phyloP scores from a whole-genome alignment of 805 yeast genomes.

The Hanseniaspora lindneri region DNA sequence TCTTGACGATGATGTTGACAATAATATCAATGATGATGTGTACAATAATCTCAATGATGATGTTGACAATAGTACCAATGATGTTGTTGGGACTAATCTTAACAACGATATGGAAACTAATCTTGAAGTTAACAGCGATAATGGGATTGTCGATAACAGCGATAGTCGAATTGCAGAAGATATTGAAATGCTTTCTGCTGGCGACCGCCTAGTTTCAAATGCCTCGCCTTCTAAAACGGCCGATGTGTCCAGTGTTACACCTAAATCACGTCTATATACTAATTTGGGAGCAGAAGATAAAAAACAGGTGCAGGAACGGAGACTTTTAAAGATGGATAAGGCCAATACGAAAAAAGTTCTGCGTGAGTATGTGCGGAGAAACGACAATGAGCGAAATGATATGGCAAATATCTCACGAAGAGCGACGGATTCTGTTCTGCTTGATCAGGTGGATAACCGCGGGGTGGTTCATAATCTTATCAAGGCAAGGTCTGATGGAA shows the following conservation, averaged over 20 bases:
- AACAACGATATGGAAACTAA: too few relatives aligned
- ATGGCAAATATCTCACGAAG: conserved; percentile 8
- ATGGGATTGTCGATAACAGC: too few relatives aligned
- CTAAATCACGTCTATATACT: background rate
- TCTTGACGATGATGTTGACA: too few relatives aligned
- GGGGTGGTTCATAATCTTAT: background rate
- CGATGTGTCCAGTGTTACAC: background rate
- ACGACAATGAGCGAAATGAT: background rate
- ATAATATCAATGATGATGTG: too few relatives aligned
- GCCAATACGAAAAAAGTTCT: background rate
- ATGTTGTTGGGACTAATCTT: too few relatives aligned
- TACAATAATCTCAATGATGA: too few relatives aligned
- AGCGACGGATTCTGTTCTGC: conserved; percentile 13
- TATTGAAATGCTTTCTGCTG: too few relatives aligned
- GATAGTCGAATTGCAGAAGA: too few relatives aligned
- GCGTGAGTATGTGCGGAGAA: background rate
- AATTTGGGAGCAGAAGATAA: background rate
- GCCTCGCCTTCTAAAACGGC: background rate
- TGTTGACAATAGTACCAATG: too few relatives aligned
- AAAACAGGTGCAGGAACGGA: background rate
- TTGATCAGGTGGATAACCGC: background rate
- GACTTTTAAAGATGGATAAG: conserved; percentile 1
- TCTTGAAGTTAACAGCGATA: too few relatives aligned
- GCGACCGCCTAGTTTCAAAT: background rate
- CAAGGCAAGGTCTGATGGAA: background rate